Evolutionary conservation across 2,329 filamentous ascomycete genomes (phyloP).

Genomic region (Cercospora beticola): DNA sequence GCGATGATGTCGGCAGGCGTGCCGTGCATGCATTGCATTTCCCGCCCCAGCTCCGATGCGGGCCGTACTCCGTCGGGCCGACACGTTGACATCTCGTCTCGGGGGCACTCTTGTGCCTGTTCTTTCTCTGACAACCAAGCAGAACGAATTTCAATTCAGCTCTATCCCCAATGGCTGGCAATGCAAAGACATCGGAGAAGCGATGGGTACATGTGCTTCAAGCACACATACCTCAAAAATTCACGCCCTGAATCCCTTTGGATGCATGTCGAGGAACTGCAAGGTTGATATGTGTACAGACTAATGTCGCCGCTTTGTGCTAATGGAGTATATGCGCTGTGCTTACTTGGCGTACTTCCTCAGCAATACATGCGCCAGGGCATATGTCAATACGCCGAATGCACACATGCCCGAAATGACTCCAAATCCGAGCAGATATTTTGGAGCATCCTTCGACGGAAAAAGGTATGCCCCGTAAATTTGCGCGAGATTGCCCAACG

Average conservation of each 20-base stretch:
- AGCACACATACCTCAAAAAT: no score
- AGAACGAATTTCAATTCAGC: no score
- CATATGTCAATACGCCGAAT: slow-evolving; percentile 28
- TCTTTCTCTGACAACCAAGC: no score
- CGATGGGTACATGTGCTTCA: no score
- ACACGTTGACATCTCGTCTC: background rate
- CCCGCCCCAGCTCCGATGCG: background rate
- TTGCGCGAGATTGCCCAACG: slow-evolving; percentile 34
- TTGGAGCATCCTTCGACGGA: slow-evolving; percentile 33
- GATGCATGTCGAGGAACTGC: background rate
- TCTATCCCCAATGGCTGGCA: no score
- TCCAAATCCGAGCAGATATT: slow-evolving; percentile 38
- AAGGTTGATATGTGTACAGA: background rate
- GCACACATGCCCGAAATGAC: slow-evolving; percentile 50
- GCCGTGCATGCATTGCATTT: background rate
- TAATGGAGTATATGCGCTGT: no score
- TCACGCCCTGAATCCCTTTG: no score
- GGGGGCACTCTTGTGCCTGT: background rate
- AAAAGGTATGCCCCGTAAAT: slow-evolving; percentile 45
- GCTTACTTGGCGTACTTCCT: slow-evolving; percentile 16
- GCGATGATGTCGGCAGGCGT: background rate
- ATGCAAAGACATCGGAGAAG: no score
- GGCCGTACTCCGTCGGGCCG: background rate
- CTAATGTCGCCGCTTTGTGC: no score
- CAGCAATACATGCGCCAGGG: slow-evolving; percentile 26